These are phyloP conservation scores for Chimonanthus praecox DNA, from an alignment of 164 flowering plant species.

Conservation along the genomic window DNA sequence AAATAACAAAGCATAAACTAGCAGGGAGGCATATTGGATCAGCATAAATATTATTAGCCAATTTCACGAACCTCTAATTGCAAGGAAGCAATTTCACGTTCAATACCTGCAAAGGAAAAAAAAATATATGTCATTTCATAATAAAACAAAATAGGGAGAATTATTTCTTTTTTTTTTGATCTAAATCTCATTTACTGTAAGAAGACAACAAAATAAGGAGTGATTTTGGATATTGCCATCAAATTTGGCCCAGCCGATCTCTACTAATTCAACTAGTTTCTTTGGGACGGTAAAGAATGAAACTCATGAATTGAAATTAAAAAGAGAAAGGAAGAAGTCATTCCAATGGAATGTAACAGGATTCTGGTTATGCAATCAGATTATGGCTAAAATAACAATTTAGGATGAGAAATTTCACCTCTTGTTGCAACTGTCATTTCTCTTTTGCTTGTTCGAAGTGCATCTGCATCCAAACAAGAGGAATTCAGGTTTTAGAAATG, in stretches of 20 bases:
- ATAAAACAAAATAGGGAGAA: no score
- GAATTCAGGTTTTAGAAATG: background rate
- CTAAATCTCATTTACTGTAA: background rate
- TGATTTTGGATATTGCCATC: background rate
- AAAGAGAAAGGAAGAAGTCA: background rate
- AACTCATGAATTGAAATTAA: background rate
- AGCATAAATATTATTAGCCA: background rate
- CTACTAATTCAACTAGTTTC: background rate
- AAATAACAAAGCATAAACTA: conserved; percentile 5
- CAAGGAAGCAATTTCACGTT: conserved; percentile 73
- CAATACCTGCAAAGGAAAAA: conserved; percentile 43
- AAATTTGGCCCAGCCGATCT: background rate
- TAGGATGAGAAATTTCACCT: conserved; percentile 30
- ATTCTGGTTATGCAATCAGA: background rate
- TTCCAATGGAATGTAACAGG: background rate
- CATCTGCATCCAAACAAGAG: conserved; percentile 37
- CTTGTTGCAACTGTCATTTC: conserved; percentile 85
- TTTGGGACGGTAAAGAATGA: background rate
- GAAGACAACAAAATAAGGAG: background rate
- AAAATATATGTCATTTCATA: background rate
- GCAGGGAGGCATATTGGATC: background rate
- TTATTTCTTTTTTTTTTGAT: no score
- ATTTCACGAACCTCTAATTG: conserved; percentile 60
- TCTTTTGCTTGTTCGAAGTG: conserved; percentile 68
- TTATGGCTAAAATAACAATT: background rate